phyloP scores from a whole-genome alignment of 257 asterid species.

The Solanum commersonii region DNA sequence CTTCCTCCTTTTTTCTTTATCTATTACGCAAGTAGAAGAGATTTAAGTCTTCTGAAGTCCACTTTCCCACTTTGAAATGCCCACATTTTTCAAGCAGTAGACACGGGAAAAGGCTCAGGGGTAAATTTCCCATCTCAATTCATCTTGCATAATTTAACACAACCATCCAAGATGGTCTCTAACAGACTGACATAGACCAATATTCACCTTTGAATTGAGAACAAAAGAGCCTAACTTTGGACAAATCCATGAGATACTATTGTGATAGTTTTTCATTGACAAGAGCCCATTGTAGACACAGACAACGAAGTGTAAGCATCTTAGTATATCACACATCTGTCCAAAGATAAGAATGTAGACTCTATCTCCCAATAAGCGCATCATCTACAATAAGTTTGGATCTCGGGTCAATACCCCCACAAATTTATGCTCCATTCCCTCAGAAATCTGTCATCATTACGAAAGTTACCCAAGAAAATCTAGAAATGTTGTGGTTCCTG shows the following conservation, averaged over 20 bases:
- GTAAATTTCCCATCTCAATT: background rate
- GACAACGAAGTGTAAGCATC: background rate
- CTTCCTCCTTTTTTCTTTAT: background rate
- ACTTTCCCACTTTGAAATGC: background rate
- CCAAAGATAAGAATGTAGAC: background rate
- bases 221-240: background rate
- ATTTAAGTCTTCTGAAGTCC: background rate
- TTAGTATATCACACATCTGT: background rate
- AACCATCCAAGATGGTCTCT: background rate
- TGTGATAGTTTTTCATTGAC: background rate
- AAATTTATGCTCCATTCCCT: background rate
- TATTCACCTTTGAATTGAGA: background rate
- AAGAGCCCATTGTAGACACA: background rate
- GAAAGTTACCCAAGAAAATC: background rate
- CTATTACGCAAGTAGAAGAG: background rate
- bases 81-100: background rate
- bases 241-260: background rate
- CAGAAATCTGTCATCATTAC: background rate
- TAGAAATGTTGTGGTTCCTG: background rate
- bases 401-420: background rate
- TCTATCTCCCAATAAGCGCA: background rate
- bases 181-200: background rate
- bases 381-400: background rate
- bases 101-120: background rate
- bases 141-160: background rate